Evolutionary conservation across 2,329 filamentous ascomycete species (phyloP), one percentile per base, ranked within the genome.

Genomic region (Delphinella strobiligena): DNA sequence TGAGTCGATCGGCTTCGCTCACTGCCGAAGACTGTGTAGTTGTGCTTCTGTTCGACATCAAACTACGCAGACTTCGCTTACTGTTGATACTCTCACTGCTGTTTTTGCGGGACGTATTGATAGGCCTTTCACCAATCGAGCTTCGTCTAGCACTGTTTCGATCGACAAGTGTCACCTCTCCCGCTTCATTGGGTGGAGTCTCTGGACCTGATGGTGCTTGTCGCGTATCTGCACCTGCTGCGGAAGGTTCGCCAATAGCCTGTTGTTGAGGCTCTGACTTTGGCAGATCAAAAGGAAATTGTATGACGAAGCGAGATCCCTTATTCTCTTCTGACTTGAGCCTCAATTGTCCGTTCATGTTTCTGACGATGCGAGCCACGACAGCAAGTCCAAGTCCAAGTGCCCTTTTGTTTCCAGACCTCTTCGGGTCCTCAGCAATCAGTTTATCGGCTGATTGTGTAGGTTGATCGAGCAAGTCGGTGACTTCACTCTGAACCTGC

Each of bases 291-390:
- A 94, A 91, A 0, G 82, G 80, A 19, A 94, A 64, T 46, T 84
- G 75, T 17, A 94, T 75, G 15, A 86, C 77, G 47, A 94, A 93
- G 38, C 82, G 72, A 14, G 86, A 88, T 1, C 88, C 87, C 50
- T 80, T 82, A 2, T 82, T 82, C 54, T 82, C 73, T 51, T 91
- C 84, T 0, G 86, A 93, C 51, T 87, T 89, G 1, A 94, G 63
- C 2, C 85, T 76, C 19, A 94, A 60, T 52, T 93, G 87, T 0
- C 87, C 88, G 43, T 89, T 80, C 83, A 93, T 91, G 52, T 87
- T 93, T n/a, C 79, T 75, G 22, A 94, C 71, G 27, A 86, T 84
- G 29, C 87, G 75, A 12, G 84, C 82, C n/a, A 93, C 87, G 10
- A 93, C 70, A 0, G 87, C 87, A n/a, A 94, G 68, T 0, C 87